These are phyloP conservation scores for Glycine latifolia DNA, from an alignment of 306 rosid genomes.

Conservation along the genomic window DNA sequence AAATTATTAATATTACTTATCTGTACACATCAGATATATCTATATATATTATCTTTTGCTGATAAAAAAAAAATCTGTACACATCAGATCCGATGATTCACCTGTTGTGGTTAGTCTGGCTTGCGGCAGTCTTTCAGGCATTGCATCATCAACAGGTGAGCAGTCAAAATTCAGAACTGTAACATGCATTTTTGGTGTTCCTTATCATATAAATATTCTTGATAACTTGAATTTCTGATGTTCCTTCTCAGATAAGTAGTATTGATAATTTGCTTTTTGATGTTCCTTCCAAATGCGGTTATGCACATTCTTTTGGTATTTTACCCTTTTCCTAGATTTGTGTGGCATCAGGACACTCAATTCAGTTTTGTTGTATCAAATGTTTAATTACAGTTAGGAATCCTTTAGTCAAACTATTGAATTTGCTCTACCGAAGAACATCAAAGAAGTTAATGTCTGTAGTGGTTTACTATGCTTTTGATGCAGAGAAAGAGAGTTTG, in stretches of 20 bases:
- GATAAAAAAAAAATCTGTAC: no score
- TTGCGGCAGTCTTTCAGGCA: slow-evolving; percentile 97
- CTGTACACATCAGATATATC: slow-evolving; percentile 58
- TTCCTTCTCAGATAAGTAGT: slow-evolving; percentile 41
- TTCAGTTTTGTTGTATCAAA: slow-evolving; percentile 38
- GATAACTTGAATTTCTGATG: slow-evolving; percentile 41
- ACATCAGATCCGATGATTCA: slow-evolving; percentile 80
- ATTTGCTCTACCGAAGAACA: slow-evolving; percentile 49
- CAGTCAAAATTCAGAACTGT: slow-evolving; percentile 46
- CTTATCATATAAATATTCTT: slow-evolving; percentile 33
- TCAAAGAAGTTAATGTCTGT: slow-evolving; percentile 63
- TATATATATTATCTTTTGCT: no score
- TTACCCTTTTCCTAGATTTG: slow-evolving; percentile 34
- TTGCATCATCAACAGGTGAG: slow-evolving; percentile 98
- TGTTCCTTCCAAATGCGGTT: slow-evolving; percentile 45
- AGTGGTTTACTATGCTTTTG: slow-evolving; percentile 90
- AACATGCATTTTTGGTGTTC: slow-evolving; percentile 32
- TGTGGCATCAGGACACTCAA: slow-evolving; percentile 36
- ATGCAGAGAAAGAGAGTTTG: slow-evolving; percentile 92
- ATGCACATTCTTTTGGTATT: slow-evolving; percentile 40
- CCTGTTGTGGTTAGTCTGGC: slow-evolving; percentile 75
- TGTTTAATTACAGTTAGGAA: slow-evolving; percentile 49
- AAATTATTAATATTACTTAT: slow-evolving; percentile 27
- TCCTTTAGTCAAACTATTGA: slow-evolving; percentile 53
- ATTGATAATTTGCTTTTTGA: slow-evolving; percentile 41